Conservation (phyloP, 1,284 basidiomycete species). For the Microbotryum intermedium region DNA sequence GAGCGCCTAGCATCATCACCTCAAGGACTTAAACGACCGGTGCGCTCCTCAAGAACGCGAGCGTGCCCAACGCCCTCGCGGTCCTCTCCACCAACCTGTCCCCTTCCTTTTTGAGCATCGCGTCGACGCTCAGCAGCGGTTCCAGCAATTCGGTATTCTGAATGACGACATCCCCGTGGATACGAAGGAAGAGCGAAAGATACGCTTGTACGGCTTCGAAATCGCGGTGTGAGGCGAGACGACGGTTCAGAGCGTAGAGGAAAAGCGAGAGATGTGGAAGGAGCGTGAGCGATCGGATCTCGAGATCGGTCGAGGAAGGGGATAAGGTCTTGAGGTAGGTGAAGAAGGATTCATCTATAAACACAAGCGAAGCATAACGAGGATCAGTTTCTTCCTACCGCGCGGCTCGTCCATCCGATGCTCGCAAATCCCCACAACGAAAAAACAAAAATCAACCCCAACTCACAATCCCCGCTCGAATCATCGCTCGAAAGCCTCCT, state of each 20-base stretch:
- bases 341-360: slow-evolving; percentile 71
- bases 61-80: slow-evolving; percentile 24
- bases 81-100: slow-evolving; percentile 24
- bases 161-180: slow-evolving; percentile 75
- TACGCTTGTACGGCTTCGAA: slow-evolving; percentile 93
- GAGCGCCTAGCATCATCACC: too few relatives aligned
- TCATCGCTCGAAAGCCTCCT: slow-evolving; percentile 55
- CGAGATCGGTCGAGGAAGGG: slow-evolving; percentile 81
- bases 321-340: slow-evolving; percentile 75
- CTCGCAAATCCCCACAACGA: not conserved
- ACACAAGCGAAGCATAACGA: not conserved
- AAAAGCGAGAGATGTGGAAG: slow-evolving; percentile 59
- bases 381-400: too few relatives aligned
- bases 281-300: slow-evolving; percentile 61
- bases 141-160: slow-evolving; percentile 16
- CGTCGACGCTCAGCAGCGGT: slow-evolving; percentile 7
- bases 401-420: too few relatives aligned
- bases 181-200: slow-evolving; percentile 69
- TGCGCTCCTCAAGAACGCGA: slow-evolving; percentile 23
- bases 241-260: slow-evolving; percentile 60
- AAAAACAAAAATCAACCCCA: not conserved
- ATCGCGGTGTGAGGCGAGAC: slow-evolving; percentile 71
- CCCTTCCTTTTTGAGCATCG: slow-evolving; percentile 22
- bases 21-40: slow-evolving; percentile 7
- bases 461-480: slow-evolving; percentile 60